Conservation (phyloP, 1,284 basidiomycete species). For the Rhodotorula mucilaginosa region DNA sequence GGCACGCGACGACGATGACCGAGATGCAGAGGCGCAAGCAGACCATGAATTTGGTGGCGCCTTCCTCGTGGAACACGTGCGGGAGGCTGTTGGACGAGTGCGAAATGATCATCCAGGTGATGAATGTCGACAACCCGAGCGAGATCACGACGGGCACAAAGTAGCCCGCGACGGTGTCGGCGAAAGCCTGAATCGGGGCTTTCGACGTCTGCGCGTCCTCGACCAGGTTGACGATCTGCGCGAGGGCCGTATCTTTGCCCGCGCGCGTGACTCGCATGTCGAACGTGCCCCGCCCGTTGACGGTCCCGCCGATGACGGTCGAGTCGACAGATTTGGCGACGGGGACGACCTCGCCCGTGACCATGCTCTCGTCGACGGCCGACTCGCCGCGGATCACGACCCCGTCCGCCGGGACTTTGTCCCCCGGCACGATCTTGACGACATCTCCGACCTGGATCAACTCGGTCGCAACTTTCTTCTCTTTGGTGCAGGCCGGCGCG, state of each 20-base stretch:
- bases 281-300: slow-evolving; percentile 93
- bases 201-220: slow-evolving; percentile 98
- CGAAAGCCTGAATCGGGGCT: slow-evolving; percentile 96
- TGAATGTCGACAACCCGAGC: slow-evolving; percentile 77
- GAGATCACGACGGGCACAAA: slow-evolving; percentile 91
- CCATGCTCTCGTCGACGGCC: slow-evolving; percentile 90
- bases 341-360: slow-evolving; percentile 94
- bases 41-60: slow-evolving; percentile 80
- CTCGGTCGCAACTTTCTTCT: slow-evolving; percentile 89
- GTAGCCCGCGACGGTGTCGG: slow-evolving; percentile 88
- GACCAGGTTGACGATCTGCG: slow-evolving; percentile 94
- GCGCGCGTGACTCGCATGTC: slow-evolving; percentile 94
- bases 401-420: slow-evolving; percentile 95
- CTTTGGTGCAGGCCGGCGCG: slow-evolving; percentile 69
- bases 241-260: slow-evolving; percentile 90
- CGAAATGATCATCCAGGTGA: slow-evolving; percentile 78
- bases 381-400: slow-evolving; percentile 81
- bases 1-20: slow-evolving; percentile 97
- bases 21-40: slow-evolving; percentile 97
- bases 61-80: slow-evolving; percentile 75
- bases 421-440: slow-evolving; percentile 92
- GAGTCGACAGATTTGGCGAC: slow-evolving; percentile 79
- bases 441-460: slow-evolving; percentile 91
- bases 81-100: slow-evolving; percentile 66
- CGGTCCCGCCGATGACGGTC: slow-evolving; percentile 88